These are phyloP conservation scores for Cladosporium cucumerinum DNA, from an alignment of 2,329 filamentous ascomycete genomes.

Conservation along the genomic window DNA sequence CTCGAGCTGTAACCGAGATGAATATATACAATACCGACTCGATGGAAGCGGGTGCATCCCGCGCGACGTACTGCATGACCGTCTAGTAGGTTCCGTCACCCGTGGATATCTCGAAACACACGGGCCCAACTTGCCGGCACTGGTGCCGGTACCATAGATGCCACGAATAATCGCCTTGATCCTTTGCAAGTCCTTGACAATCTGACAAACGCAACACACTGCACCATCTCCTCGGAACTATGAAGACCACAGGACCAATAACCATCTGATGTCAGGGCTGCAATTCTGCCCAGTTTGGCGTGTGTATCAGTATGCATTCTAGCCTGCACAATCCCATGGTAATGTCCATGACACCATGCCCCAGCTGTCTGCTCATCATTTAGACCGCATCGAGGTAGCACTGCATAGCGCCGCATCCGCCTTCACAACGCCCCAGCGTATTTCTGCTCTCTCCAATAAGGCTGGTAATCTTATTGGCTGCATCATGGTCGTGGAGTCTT, in stretches of 20 bases:
- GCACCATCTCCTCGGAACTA: background rate
- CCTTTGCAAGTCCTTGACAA: background rate
- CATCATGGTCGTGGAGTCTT: too few species aligned
- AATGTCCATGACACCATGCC: background rate
- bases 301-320: background rate
- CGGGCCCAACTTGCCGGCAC: background rate
- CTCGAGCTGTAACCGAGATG: background rate
- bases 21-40: background rate
- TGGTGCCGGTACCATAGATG: constrained; percentile 2
- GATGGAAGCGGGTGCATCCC: background rate
- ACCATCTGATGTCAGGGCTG: background rate
- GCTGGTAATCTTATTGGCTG: background rate
- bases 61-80: background rate
- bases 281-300: background rate
- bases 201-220: background rate
- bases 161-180: constrained; percentile 11
- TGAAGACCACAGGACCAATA: background rate
- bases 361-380: constrained; percentile 5
- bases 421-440: background rate
- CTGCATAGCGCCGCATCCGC: background rate
- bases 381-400: constrained; percentile 11
- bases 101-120: background rate
- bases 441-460: background rate
- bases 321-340: background rate
- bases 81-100: background rate